A percentile compares a stretch with the other conserved stretches of the same genome.
Conservation (phyloP, 495 filamentous ascomycete genomes). For the Cercophora scortea region DNA sequence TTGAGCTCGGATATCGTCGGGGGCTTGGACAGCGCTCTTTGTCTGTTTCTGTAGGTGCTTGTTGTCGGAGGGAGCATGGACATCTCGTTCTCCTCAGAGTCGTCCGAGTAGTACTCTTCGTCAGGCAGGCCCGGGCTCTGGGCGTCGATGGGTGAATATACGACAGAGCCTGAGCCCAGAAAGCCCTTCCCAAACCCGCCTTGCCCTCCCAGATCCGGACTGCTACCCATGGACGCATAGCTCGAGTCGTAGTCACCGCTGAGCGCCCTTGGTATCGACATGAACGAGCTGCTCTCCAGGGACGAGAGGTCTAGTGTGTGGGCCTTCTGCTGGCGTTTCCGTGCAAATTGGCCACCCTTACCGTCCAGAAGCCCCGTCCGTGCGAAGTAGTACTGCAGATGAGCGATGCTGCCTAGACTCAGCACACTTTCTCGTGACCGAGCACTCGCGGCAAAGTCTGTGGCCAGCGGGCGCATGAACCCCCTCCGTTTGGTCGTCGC, state of each 20-base stretch:
- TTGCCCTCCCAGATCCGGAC: conserved; percentile 39
- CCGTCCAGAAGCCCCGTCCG: conserved; percentile 88
- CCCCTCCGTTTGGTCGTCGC: conserved; percentile 60
- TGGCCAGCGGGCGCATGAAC: conserved; percentile 85
- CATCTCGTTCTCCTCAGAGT: conserved; percentile 52
- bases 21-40: conserved; percentile 77
- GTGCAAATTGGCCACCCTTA: conserved; percentile 77
- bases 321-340: conserved; percentile 53
- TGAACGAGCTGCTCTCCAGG: conserved; percentile 30
- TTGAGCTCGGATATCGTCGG: conserved; percentile 74
- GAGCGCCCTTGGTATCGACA: conserved; percentile 25
- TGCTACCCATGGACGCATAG: conserved; percentile 48
- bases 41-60: conserved; percentile 87
- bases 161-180: conserved; percentile 25
- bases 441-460: conserved; percentile 84
- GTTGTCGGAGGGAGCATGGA: conserved; percentile 90
- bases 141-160: conserved; percentile 54
- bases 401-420: conserved; percentile 91
- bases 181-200: conserved; percentile 17
- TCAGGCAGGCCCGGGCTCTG: conserved; percentile 39
- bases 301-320: conserved; percentile 40
- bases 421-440: conserved; percentile 85
- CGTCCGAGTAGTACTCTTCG: conserved; percentile 48
- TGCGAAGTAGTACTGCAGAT: conserved; percentile 97
- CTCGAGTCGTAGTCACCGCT: conserved; percentile 45